Conservation (phyloP, 768 basidiomycete species). For the Cystoderma amianthinum region DNA sequence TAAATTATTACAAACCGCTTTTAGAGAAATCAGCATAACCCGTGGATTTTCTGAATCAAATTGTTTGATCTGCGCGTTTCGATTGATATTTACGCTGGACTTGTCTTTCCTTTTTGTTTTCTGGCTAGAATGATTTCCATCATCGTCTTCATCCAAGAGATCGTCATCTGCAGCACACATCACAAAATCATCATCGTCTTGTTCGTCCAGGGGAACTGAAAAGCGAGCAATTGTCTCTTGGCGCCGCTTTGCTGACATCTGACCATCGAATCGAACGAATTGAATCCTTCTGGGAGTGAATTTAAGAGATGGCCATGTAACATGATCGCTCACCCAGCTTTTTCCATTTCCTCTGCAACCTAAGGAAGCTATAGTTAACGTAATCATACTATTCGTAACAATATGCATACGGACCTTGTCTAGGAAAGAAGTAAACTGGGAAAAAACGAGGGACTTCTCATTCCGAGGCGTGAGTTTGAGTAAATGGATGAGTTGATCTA, state of each 20-base stretch:
- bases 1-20: no score
- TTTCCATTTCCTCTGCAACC: conserved; percentile 66
- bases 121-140: conserved; percentile 5
- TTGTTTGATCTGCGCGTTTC: no score
- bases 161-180: conserved; percentile 24
- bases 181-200: conserved; percentile 16
- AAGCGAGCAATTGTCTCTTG: conserved; percentile 75
- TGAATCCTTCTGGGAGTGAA: conserved; percentile 42
- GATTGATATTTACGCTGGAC: conserved; percentile 5
- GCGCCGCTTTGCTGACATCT: conserved; percentile 75
- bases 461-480: conserved; percentile 57
- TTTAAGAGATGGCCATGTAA: neutral
- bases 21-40: conserved; percentile 84
- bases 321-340: conserved; percentile 54
- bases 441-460: conserved; percentile 85
- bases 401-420: conserved; percentile 54
- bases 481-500: conserved; percentile 72
- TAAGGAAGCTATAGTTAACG: conserved; percentile 15
- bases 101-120: conserved; percentile 30
- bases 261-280: conserved; percentile 79
- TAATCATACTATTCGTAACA: neutral
- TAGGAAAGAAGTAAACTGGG: conserved; percentile 82
- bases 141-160: no score
- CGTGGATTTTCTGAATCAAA: conserved; percentile 60
- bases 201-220: conserved; percentile 51